Evolutionary conservation across 192 early-diverging fungal genomes (phyloP), one percentile per base, ranked within the genome.

Genomic region (Phlyctochytrium arcticum): DNA sequence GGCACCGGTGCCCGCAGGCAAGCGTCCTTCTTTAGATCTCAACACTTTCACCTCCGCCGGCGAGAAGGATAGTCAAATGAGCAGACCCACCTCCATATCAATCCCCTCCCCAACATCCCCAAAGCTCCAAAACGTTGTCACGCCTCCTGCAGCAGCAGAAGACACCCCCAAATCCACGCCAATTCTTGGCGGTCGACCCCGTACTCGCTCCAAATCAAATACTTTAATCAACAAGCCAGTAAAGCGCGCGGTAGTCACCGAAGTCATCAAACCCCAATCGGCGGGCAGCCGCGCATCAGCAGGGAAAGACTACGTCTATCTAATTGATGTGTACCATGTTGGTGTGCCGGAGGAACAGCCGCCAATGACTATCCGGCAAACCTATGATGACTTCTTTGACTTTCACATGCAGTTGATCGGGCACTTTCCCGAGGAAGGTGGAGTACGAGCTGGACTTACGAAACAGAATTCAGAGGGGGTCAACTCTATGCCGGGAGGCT

Each of bases 371-470:
- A 71, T 75, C 46, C 65, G 65, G 32, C 74, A 76, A 46, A 76
- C 70, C 6, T 78, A 75, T 59, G 76, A 75, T 17, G 80, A 84
- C 35, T 82, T 82, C 60, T 82, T 84, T 62, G 80, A 82, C 36
- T 66, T 82, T 19, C 82, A 84, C 61, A 57, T 82, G 66, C 68
- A 79, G 49, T 67, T 84, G 23, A 35, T 84, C 24, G 80, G 80
- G 24, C 75, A 84, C 37, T 84, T 84, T 60, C 82, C 82, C 30
- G 80, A 79, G 34, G 80, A 77, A 36, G 82, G 77, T 19, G 82
- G 82, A 6, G 68, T 82, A 9, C 36, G 49, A 24, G 39, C 51
- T 0, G 34, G 23, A 31, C 62, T 23, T 24, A 50, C 29, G 31
- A 30, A 36, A 31, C 19, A 36, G 26, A 42, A 60, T 23, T 46